phyloP scores from a whole-genome alignment of 208 protist species.

The Phytomonas sp. region DNA sequence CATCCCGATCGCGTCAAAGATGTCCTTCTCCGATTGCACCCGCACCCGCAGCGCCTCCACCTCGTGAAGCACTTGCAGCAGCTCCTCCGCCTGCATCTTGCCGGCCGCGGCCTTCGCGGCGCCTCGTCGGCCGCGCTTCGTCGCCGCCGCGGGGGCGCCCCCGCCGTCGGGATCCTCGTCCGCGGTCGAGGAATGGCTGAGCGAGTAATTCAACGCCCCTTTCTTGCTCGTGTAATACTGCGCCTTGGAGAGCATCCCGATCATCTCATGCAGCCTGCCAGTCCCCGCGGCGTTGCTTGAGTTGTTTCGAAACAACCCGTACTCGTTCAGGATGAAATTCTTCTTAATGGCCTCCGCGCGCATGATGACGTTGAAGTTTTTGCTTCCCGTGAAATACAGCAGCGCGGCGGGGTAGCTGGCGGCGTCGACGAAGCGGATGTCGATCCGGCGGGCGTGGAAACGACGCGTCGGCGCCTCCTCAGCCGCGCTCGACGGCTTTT shows the following conservation, averaged over 20 bases:
- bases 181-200: not conserved
- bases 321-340: constrained; percentile 79
- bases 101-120: constrained; percentile 6
- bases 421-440: constrained; percentile 82
- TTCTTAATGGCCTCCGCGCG: constrained; percentile 77
- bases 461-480: constrained; percentile 19
- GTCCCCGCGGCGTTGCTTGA: constrained; percentile 12
- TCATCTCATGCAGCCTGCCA: constrained; percentile 43
- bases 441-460: constrained; percentile 66
- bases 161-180: constrained; percentile 2
- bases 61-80: constrained; percentile 34
- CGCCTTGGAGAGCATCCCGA: constrained; percentile 39
- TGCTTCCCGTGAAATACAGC: constrained; percentile 92
- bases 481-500: constrained; percentile 8
- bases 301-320: constrained; percentile 65
- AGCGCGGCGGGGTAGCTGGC: constrained; percentile 75
- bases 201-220: not conserved
- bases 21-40: constrained; percentile 54
- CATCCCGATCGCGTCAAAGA: constrained; percentile 75
- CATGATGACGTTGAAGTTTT: constrained; percentile 90
- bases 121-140: not conserved
- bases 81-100: constrained; percentile 27
- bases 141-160: not conserved
- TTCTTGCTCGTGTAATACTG: constrained; percentile 32
- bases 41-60: constrained; percentile 63